Conservation (phyloP, 148 eudicot genomes). For the Fallopia convolvulus region DNA sequence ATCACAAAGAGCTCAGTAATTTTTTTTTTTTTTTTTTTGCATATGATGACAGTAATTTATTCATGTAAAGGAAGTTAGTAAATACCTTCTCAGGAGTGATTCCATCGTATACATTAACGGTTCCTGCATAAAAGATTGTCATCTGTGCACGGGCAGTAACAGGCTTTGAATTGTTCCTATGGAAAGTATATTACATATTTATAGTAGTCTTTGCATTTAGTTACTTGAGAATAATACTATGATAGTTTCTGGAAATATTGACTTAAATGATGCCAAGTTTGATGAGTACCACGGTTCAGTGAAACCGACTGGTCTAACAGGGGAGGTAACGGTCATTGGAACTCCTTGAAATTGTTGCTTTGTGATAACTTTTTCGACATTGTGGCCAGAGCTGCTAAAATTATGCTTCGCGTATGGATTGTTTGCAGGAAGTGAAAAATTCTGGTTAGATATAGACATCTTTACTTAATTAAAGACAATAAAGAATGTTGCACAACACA, state of each 20-base stretch:
- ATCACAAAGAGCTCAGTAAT: neutral
- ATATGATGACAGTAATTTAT: neutral
- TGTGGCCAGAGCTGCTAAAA: conserved; percentile 1
- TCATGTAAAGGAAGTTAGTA: neutral
- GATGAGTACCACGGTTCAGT: conserved; percentile 35
- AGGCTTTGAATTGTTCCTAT: conserved; percentile 32
- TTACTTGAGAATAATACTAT: neutral
- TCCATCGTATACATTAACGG: conserved; percentile 39
- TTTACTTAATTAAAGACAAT: neutral
- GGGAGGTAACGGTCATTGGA: conserved; percentile 20
- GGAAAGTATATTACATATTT: neutral
- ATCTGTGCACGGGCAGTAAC: conserved; percentile 35
- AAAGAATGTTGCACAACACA: neutral
- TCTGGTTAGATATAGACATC: neutral
- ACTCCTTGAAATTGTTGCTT: conserved; percentile 21
- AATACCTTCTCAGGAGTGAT: conserved; percentile 55
- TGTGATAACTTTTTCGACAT: neutral
- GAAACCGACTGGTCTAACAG: conserved; percentile 23
- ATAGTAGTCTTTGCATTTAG: neutral
- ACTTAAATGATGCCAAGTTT: neutral
- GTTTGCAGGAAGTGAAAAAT: neutral
- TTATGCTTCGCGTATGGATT: neutral
- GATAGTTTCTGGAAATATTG: neutral
- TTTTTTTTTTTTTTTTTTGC: neutral
- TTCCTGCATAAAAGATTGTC: conserved; percentile 57